Evolutionary conservation across 768 basidiomycete species (phyloP).

Genomic region (Terana coerulea): DNA sequence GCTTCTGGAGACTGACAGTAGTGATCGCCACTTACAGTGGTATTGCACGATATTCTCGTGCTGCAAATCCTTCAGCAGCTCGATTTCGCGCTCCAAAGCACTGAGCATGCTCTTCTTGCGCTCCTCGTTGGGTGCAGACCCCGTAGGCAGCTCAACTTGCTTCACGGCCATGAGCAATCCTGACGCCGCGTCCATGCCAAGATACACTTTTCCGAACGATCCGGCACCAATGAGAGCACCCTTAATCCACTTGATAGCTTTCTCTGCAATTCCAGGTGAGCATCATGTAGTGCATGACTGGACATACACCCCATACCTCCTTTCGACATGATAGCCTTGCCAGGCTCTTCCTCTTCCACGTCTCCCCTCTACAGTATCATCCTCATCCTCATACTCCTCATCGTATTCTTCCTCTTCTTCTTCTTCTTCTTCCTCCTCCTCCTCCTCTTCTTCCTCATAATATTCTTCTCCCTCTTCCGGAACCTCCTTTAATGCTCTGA

Average conservation of each 20-base stretch:
- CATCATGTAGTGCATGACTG: not conserved
- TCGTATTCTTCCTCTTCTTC: constrained; percentile 36
- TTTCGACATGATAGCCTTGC: constrained; percentile 49
- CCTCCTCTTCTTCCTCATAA: constrained; percentile 46
- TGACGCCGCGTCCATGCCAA: constrained; percentile 90
- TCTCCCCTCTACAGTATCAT: constrained; percentile 36
- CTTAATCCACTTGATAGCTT: constrained; percentile 89
- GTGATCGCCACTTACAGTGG: constrained; percentile 59
- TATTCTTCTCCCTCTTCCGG: constrained; percentile 43
- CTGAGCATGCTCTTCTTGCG: constrained; percentile 92
- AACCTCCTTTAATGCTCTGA: constrained; percentile 27
- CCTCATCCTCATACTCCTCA: constrained; percentile 38
- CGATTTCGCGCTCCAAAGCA: constrained; percentile 91
- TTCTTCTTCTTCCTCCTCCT: constrained; percentile 33
- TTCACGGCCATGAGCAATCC: constrained; percentile 97
- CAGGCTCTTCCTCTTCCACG: constrained; percentile 46
- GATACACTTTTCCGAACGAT: constrained; percentile 92
- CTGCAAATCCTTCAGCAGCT: constrained; percentile 86
- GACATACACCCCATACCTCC: constrained; percentile 36
- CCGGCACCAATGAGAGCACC: constrained; percentile 94
- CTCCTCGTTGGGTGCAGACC: constrained; percentile 83
- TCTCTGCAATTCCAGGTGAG: constrained; percentile 35
- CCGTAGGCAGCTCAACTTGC: constrained; percentile 89
- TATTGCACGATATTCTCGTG: constrained; percentile 99
- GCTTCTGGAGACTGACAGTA: not conserved